Evolutionary conservation across 176 grass and related monocot species (phyloP), one percentile per base, ranked within the genome.

Genomic region (Oryza coarctata): DNA sequence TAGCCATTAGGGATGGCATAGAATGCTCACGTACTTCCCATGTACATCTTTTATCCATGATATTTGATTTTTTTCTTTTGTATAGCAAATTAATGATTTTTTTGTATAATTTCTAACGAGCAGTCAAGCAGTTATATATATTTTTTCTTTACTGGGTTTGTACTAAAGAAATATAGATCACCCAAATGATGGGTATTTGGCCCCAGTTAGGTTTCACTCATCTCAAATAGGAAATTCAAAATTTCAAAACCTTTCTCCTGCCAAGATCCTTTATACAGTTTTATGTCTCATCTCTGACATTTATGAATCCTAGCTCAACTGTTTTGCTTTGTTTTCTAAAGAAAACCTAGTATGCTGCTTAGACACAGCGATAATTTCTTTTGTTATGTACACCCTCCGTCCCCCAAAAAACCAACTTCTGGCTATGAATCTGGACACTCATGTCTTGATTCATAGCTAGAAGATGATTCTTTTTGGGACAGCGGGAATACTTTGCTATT

Each of bases 1-100:
- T 32, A 70, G 33, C 38, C 5, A 6, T 22, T 55, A 55, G 50
- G 50, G 4, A 55, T 22, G 50, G 67, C n/a, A 70, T 29, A 14
- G 28, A 15, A 70, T 60, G 33, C 47, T 80, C 22, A 69, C 26
- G 47, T 25, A 13, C 57, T 70, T 80, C 78, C 70, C 78, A 70
- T 38, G 20, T 57, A 32, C 7, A 32, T 80, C 13, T 78, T 78
- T 26, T 70, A 38, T 70, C 47, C 7, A 26, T 35, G 35, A 20
- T 36, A 12, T 26, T 36, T 61, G 22, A 38, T 20, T 38, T 69
- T 55, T 80, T 36, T 80, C 67, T 49, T 69, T 23, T 34, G 75
- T 70, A 70, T 68, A 58, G 10, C 55, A 58, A 70, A 63, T 58
- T 25, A 36, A 15, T 70, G 64, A n/a, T n/a, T 57, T 66, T 57